Base-by-base conservation (phyloP, 2,329 filamentous ascomycete genomes). In the Xylariaceae sp. region DNA sequence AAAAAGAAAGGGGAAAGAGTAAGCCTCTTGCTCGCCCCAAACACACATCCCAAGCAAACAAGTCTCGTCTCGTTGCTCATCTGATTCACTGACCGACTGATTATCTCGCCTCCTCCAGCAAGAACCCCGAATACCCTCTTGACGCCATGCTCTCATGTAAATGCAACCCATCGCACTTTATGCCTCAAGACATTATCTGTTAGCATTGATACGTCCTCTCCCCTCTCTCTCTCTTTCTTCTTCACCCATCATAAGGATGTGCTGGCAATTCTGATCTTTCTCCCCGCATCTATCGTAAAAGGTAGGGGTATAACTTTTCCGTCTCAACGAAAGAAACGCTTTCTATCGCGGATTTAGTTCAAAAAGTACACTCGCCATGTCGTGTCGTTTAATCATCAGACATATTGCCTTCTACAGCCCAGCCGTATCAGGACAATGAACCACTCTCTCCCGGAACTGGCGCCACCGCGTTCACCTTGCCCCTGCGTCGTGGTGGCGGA, bases 401-500 rank as follows among this genome's bases (percentile, higher is more conserved):
- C 23, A 30, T 30, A 30, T 30, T 30, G 23, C 23, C 23, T 30
- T 30, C 37, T 42, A 42, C 8, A 42, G 37, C 37, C 37, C 8
- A 18, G 37, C 11, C 37, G 8, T 49, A 56, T 52, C 60, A 58
- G 15, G 57, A 50, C 15, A 47, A 13, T 11, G 55, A 30, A 1
- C 48, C 57, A 15, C 39, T 17, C 34, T 64, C 57, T 30, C 71
- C 68, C n/a, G 69, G 58, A 8, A 55, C 60, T 8, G 68, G 53
- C 10, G 64, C 53, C 13, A 56, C 61, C 8, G 65, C 54, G 65
- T 74, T 77, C 63, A 76, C 70, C 65, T 75, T 75, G 42, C 78
- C 78, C 61, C 72, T 74, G 47, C 79, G 72, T 63, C 79, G 73
- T 4, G 79, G 79, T 2, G 70, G 70, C 50, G 67, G 74, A 39